These are phyloP conservation scores for Amanita brunnescens DNA, from an alignment of 768 basidiomycete species.

Conservation along the genomic window DNA sequence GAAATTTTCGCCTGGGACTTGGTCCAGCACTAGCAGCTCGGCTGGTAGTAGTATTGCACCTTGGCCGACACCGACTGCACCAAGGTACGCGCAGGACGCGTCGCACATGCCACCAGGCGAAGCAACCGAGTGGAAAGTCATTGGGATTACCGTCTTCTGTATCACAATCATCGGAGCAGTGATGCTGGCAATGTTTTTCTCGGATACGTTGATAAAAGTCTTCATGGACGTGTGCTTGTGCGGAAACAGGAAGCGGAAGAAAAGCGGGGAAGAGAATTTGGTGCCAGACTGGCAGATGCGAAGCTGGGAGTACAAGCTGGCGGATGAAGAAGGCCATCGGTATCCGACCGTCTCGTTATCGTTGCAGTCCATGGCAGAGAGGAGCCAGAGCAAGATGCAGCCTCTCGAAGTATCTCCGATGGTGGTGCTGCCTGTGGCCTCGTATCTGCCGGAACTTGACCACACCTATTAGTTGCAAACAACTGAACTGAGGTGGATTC, in stretches of 20 bases:
- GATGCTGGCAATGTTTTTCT: slow-evolving; percentile 54
- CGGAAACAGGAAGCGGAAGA: slow-evolving; percentile 17
- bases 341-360: slow-evolving; percentile 34
- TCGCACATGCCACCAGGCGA: slow-evolving; percentile 30
- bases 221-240: slow-evolving; percentile 41
- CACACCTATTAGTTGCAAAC: slow-evolving; percentile 23
- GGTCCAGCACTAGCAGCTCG: not conserved
- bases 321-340: slow-evolving; percentile 36
- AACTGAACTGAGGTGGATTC: not conserved
- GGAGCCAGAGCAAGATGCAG: slow-evolving; percentile 9
- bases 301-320: slow-evolving; percentile 48
- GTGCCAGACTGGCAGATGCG: slow-evolving; percentile 57
- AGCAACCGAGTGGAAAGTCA: slow-evolving; percentile 55
- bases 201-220: slow-evolving; percentile 65
- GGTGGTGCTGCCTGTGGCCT: slow-evolving; percentile 10
- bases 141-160: slow-evolving; percentile 59
- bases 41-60: not conserved
- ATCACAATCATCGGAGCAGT: slow-evolving; percentile 48
- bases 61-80: not conserved
- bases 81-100: slow-evolving; percentile 10
- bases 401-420: not conserved
- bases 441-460: slow-evolving; percentile 20
- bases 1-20: not conserved
- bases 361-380: slow-evolving; percentile 28
- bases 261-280: slow-evolving; percentile 41